Evolutionary conservation across 495 filamentous ascomycete species (phyloP).

Genomic region (Hyaloscypha variabilis): DNA sequence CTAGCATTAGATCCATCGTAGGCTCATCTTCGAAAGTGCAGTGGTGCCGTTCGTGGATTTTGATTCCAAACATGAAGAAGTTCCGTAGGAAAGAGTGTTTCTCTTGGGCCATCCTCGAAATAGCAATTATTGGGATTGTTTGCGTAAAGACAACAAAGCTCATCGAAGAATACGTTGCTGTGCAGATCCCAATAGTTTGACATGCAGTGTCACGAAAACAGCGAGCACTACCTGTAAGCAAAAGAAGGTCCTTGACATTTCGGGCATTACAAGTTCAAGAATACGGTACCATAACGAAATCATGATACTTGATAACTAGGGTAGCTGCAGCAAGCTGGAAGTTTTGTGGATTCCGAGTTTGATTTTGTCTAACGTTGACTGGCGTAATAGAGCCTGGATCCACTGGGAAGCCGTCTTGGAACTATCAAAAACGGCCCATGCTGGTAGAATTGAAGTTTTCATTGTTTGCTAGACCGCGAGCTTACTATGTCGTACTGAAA

Average conservation of each 20-base stretch:
- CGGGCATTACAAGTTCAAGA: not conserved
- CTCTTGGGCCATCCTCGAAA: not conserved
- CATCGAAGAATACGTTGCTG: not conserved
- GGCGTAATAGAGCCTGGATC: too few species aligned
- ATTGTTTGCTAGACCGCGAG: not conserved
- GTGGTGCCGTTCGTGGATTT: not conserved
- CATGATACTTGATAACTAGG: too few species aligned
- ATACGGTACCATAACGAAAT: not conserved
- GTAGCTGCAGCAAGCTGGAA: too few species aligned
- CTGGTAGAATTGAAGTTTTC: too few species aligned
- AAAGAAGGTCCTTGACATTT: not conserved
- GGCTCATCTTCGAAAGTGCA: not conserved
- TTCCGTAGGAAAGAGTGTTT: too few species aligned
- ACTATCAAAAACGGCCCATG: too few species aligned
- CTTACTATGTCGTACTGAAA: not conserved
- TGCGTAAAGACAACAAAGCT: not conserved
- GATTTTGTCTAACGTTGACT: too few species aligned
- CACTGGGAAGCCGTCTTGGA: too few species aligned
- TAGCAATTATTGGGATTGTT: not conserved
- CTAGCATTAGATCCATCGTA: not conserved
- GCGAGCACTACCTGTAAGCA: not conserved
- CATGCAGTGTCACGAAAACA: not conserved
- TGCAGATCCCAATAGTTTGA: not conserved
- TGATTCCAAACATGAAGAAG: too few species aligned
- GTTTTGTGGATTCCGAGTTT: too few species aligned